Conservation (phyloP, 2,329 filamentous ascomycete genomes). For the Hymenoscyphus albidus region DNA sequence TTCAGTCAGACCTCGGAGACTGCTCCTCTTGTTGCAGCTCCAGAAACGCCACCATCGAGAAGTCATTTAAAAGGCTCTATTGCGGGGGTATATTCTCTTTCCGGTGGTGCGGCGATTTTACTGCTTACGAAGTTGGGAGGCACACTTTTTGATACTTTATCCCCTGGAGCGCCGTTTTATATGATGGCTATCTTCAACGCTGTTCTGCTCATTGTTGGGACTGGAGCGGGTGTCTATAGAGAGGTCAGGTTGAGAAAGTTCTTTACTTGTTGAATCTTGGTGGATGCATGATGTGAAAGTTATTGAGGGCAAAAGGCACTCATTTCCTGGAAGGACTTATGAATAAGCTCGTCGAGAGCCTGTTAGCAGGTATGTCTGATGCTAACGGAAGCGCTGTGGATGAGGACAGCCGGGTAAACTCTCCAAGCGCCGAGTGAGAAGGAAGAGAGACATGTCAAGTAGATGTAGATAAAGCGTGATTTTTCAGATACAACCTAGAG, state of each 20-base stretch:
- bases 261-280: constrained; percentile 4
- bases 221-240: constrained; percentile 30
- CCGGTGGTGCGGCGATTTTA: constrained; percentile 84
- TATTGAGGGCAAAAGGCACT: neutral
- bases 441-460: neutral
- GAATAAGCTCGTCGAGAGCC: neutral
- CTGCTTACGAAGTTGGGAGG: constrained; percentile 90
- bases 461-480: neutral
- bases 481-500: too few relatives aligned
- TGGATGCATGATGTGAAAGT: neutral
- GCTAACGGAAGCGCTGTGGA: too few relatives aligned
- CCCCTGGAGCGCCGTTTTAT: constrained; percentile 80
- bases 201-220: constrained; percentile 54
- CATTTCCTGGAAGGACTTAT: neutral
- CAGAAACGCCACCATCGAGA: constrained; percentile 23
- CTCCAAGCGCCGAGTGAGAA: neutral
- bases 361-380: too few relatives aligned
- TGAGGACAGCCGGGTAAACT: too few relatives aligned
- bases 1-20: constrained; percentile 20
- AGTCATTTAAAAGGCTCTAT: constrained; percentile 79
- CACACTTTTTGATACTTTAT: constrained; percentile 72
- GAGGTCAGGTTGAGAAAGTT: constrained; percentile 22
- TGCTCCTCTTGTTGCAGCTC: constrained; percentile 32
- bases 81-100: constrained; percentile 88
- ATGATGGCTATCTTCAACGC: constrained; percentile 90